Conservation (phyloP, 2,329 filamentous ascomycete species). For the Sclerotinia spermophila region DNA sequence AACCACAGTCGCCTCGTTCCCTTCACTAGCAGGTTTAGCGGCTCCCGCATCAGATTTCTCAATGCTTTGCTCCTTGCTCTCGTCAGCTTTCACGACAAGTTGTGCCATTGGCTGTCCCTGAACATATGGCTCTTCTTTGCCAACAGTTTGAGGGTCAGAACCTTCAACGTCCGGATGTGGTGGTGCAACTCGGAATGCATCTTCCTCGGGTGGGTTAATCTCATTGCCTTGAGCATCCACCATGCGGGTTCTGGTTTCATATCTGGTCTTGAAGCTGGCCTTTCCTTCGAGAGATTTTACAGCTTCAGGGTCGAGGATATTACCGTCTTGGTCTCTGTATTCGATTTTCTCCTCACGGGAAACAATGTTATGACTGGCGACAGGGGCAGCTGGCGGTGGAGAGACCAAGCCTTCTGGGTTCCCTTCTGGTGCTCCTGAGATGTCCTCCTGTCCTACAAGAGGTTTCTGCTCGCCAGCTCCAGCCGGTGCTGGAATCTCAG, state of each 20-base stretch:
- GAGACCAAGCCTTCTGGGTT: constrained; percentile 32
- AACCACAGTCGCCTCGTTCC: constrained; percentile 50
- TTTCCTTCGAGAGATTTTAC: constrained; percentile 84
- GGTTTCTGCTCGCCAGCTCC: constrained; percentile 31
- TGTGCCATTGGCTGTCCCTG: constrained; percentile 43
- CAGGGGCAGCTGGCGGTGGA: constrained; percentile 22
- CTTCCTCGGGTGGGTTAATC: constrained; percentile 41
- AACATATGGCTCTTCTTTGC: constrained; percentile 38
- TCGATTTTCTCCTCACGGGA: constrained; percentile 76
- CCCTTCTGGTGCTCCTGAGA: constrained; percentile 35
- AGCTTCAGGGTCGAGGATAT: constrained; percentile 77
- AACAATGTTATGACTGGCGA: constrained; percentile 33
- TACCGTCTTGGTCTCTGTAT: constrained; percentile 92
- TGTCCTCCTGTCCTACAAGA: constrained; percentile 27
- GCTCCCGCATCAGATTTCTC: constrained; percentile 42
- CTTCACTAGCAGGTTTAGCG: constrained; percentile 62
- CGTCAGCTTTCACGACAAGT: constrained; percentile 45
- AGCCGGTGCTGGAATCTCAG: constrained; percentile 26
- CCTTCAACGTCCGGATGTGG: constrained; percentile 49
- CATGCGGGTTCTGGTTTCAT: constrained; percentile 88
- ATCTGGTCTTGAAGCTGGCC: constrained; percentile 91
- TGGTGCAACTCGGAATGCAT: constrained; percentile 31
- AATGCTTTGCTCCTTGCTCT: constrained; percentile 57
- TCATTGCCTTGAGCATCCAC: constrained; percentile 79
- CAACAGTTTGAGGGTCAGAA: constrained; percentile 55